Base-by-base conservation (phyloP, 2,329 filamentous ascomycete genomes). In the Aschersonia sp. region DNA sequence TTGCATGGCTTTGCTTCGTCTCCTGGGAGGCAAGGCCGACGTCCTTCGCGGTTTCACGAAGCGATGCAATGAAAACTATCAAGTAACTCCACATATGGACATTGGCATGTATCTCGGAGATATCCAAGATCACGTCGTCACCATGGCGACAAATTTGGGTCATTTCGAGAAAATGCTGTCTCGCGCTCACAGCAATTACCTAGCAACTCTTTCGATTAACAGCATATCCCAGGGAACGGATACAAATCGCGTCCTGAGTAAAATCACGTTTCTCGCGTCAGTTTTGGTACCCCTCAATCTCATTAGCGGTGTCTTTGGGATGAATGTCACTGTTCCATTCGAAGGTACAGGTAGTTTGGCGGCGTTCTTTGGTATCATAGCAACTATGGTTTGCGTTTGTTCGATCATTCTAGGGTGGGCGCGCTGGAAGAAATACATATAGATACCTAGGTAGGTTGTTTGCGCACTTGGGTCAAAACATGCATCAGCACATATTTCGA, bases 131-230 rank as follows among this genome's bases (percentile, higher is more conserved):
- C 92, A 98, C 75, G 90, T 98, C 47, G 87, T 98, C 50, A 98
- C 92, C 43, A 97, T 97, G 90, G 94, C 95, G 77, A 92, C 86
- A 56, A 98, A 94, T 65, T 67, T 98, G 57, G 81, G 81, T 1
- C 92, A 98, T 63, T 96, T 95, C 56, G 92, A 98, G 64, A 97
- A 97, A 73, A 96, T 98, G 76, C 76, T 98, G 45, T 89, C 85
- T 31, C 84, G 92, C 29, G 85, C 86, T 2, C 92, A 98, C 69
- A 87, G 85, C 70, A 98, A 97, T 64, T 97, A 98, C 61, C 76
- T 98, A 39, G 90, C 92, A 1, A 92, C 96, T 61, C 79, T 97
- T 52, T 90, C 85, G 40, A 89, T 97, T 57, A 87, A 94, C 63
- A 90, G 86, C 64, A 86, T 95, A 57, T 79, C 83, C 1, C 82